Evolutionary conservation across 768 basidiomycete species (phyloP).

Genomic region (Daedalea quercina): DNA sequence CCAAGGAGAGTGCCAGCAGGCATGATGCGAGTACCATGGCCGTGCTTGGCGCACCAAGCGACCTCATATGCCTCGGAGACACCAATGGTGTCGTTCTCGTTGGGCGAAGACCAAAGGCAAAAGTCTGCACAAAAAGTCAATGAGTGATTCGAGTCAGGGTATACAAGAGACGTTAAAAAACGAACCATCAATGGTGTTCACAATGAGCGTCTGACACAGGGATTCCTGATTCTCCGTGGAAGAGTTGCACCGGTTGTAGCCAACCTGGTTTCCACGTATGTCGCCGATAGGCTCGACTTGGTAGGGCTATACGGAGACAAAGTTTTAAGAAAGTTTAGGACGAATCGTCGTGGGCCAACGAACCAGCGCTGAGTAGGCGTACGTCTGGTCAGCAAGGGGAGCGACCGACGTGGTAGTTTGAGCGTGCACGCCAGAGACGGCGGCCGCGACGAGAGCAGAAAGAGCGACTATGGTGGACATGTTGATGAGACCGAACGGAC

Average conservation of each 20-base stretch:
- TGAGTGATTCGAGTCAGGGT: not conserved
- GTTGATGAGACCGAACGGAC: too few species aligned
- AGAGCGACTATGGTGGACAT: slow-evolving; percentile 23
- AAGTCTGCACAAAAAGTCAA: slow-evolving; percentile 44
- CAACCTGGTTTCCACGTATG: slow-evolving; percentile 50
- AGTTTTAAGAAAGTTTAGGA: not conserved
- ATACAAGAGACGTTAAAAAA: not conserved
- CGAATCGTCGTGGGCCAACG: not conserved
- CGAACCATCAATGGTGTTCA: slow-evolving; percentile 48
- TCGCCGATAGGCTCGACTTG: slow-evolving; percentile 35
- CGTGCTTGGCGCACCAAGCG: slow-evolving; percentile 70
- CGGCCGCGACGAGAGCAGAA: slow-evolving; percentile 26
- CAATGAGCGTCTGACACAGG: slow-evolving; percentile 62
- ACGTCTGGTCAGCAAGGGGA: slow-evolving; percentile 23
- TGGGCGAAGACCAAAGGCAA: slow-evolving; percentile 57
- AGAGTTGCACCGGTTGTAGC: slow-evolving; percentile 65
- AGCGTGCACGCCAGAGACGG: slow-evolving; percentile 17
- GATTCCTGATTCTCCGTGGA: slow-evolving; percentile 57
- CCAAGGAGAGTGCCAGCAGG: slow-evolving; percentile 59
- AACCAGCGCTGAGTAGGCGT: slow-evolving; percentile 20
- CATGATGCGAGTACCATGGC: slow-evolving; percentile 67
- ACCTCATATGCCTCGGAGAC: slow-evolving; percentile 67
- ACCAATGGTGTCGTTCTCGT: slow-evolving; percentile 48
- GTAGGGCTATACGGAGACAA: slow-evolving; percentile 34
- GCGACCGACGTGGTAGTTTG: slow-evolving; percentile 20